These are phyloP conservation scores for Stentor coeruleus DNA, from an alignment of 73 alveolate species.

Conservation along the genomic window DNA sequence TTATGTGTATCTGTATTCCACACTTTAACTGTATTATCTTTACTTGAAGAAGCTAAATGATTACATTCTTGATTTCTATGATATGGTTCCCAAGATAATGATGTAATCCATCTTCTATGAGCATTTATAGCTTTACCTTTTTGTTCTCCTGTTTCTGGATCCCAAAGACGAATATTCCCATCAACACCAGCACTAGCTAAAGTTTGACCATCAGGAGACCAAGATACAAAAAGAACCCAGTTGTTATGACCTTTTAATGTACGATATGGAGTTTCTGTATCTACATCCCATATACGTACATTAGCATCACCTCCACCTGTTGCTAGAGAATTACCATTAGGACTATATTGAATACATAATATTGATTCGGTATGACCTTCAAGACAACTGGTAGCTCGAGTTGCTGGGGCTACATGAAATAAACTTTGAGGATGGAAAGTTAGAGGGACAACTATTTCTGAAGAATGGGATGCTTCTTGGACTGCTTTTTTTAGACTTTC, in stretches of 20 bases:
- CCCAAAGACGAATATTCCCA: constrained; percentile 82
- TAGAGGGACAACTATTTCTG: constrained; percentile 66
- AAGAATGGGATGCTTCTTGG: constrained; percentile 19
- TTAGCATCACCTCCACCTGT: constrained; percentile 99
- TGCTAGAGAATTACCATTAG: constrained; percentile 90
- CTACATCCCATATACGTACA: constrained; percentile 97
- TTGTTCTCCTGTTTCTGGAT: constrained; percentile 68
- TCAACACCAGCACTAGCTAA: constrained; percentile 91
- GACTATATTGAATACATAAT: constrained; percentile 56
- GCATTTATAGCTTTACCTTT: constrained; percentile 77
- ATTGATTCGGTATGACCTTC: constrained; percentile 99
- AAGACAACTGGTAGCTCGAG: constrained; percentile 96
- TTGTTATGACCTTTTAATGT: constrained; percentile 83
- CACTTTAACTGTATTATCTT: constrained; percentile 88
- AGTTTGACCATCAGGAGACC: constrained; percentile 82
- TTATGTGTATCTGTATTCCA: constrained; percentile 87
- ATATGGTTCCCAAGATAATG: constrained; percentile 97
- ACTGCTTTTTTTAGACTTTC: not conserved
- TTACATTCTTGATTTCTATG: constrained; percentile 77
- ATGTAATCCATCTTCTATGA: constrained; percentile 94
- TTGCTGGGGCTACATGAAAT: constrained; percentile 96
- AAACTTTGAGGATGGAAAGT: constrained; percentile 98
- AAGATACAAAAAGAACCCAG: constrained; percentile 80
- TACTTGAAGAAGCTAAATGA: constrained; percentile 55
- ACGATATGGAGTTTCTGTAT: constrained; percentile 92